Conservation (phyloP, 2,329 filamentous ascomycete genomes). For the Colletotrichum horii region DNA sequence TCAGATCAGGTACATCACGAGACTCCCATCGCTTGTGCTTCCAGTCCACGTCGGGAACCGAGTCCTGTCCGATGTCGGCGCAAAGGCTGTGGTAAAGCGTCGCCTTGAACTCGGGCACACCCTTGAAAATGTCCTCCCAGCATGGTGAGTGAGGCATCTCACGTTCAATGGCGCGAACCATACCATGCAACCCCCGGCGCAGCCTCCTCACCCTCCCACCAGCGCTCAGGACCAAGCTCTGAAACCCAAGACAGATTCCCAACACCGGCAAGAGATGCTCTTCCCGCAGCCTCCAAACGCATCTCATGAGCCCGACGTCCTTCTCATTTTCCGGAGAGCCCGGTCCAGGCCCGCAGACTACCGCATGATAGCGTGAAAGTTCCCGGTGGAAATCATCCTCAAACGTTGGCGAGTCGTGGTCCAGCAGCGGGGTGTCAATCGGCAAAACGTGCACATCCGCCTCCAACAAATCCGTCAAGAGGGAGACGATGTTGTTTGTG, state of each 20-base stretch:
- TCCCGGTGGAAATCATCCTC: constrained; percentile 51
- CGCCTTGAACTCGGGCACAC: constrained; percentile 65
- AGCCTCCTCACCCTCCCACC: constrained; percentile 72
- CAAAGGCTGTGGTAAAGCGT: constrained; percentile 78
- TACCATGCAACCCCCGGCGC: constrained; percentile 79
- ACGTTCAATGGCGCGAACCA: constrained; percentile 73
- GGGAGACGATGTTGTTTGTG: constrained; percentile 89
- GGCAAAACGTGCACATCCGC: constrained; percentile 74
- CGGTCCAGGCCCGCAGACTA: constrained; percentile 90
- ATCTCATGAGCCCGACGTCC: constrained; percentile 84
- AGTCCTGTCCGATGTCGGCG: constrained; percentile 58
- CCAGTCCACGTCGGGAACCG: constrained; percentile 40
- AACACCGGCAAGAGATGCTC: constrained; percentile 74
- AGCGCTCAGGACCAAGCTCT: constrained; percentile 75
- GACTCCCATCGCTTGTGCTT: constrained; percentile 43
- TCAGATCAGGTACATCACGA: constrained; percentile 41
- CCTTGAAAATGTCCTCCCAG: constrained; percentile 66
- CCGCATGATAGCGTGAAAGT: constrained; percentile 73
- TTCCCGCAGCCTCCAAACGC: constrained; percentile 73
- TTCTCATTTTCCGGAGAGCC: constrained; percentile 73
- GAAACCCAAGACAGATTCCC: constrained; percentile 89
- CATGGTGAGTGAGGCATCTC: constrained; percentile 20
- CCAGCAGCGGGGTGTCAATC: constrained; percentile 67
- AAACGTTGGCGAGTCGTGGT: constrained; percentile 46
- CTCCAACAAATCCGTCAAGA: constrained; percentile 73